Evolutionary conservation across 805 yeast species (phyloP), one percentile per base, ranked within the genome.

Genomic region (Suhomyces sp.): DNA sequence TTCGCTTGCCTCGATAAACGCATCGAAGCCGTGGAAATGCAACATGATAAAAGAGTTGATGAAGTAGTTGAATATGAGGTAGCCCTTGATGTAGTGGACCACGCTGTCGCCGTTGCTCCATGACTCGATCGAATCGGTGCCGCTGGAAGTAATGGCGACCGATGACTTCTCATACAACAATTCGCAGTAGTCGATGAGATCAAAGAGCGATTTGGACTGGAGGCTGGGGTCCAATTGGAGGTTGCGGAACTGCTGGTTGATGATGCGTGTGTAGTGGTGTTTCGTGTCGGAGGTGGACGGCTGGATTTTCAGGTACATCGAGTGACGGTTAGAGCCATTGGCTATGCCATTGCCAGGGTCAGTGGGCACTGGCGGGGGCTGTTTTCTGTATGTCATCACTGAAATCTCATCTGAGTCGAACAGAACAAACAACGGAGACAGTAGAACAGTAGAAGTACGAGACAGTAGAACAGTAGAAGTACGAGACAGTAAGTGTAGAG

Each of bases 21-120:
- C 60, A 54, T 70, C 74, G 53, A 75, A 75, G 4, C 80, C 80
- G 49, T 68, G 64, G 62, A 72, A 75, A 54, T 74, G 76, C 47
- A 73, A 49, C 74, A 75, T 72, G 48, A 75, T 68, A 54, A 73
- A 72, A 53, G 73, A 70, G 56, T 72, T 75, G 46, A 75, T 71
- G 57, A 72, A 74, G 57, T 74, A 75, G 59, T 71, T 73, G 63
- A 74, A 72, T 33, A 75, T 69, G 52, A 75, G 61, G 60, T 66
- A 75, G 5, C 78, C 76, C 52, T 66, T 66, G 31, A 73, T 64
- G 57, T 73, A 75, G 44, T 53, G 48, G 44, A 49, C 31, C 17
- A 48, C 48, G 22, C 46, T 24, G 13, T 49, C 52, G 15, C 38
- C 53, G 19, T 29, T 35, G 22, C 44, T 15, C 13, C 33, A 29